These are phyloP conservation scores for Fusarium cyanostomum DNA, from an alignment of 2,329 filamentous ascomycete genomes.

Conservation along the genomic window DNA sequence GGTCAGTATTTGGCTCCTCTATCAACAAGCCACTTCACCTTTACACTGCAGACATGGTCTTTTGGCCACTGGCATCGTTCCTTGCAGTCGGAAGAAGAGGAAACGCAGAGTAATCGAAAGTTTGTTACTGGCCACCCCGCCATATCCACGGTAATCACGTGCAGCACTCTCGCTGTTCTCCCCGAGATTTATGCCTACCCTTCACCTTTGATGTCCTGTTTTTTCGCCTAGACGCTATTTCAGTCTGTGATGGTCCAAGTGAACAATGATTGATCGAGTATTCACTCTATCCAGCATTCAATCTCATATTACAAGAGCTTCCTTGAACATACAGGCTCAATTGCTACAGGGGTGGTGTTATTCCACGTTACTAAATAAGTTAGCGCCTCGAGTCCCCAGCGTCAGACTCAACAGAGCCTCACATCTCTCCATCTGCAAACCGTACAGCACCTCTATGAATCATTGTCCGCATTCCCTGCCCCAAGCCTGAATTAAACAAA, in stretches of 20 bases:
- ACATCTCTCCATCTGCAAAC: rapidly evolving
- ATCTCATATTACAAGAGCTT: not conserved
- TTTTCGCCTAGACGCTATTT: not conserved
- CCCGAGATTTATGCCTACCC: constrained; percentile 27
- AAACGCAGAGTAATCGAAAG: constrained; percentile 4
- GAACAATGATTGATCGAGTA: no score
- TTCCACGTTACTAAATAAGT: no score
- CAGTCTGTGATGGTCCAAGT: not conserved
- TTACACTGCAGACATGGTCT: constrained; percentile 50
- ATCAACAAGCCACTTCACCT: constrained; percentile 35
- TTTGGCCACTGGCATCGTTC: constrained; percentile 47
- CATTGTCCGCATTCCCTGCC: not conserved
- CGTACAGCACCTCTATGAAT: not conserved
- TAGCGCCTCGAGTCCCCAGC: not conserved
- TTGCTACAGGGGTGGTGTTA: not conserved
- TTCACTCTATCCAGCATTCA: no score
- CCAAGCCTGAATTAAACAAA: not conserved
- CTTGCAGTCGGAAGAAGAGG: not conserved
- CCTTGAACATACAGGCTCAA: rapidly evolving
- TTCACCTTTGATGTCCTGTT: not conserved
- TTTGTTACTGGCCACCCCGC: constrained; percentile 19
- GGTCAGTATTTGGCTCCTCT: constrained; percentile 23
- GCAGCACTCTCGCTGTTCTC: constrained; percentile 32
- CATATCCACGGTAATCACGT: constrained; percentile 33
- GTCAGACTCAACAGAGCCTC: not conserved